Evolutionary conservation across 495 filamentous ascomycete genomes (phyloP), one percentile per base, ranked within the genome.

Genomic region (Aspergillus avenaceus): DNA sequence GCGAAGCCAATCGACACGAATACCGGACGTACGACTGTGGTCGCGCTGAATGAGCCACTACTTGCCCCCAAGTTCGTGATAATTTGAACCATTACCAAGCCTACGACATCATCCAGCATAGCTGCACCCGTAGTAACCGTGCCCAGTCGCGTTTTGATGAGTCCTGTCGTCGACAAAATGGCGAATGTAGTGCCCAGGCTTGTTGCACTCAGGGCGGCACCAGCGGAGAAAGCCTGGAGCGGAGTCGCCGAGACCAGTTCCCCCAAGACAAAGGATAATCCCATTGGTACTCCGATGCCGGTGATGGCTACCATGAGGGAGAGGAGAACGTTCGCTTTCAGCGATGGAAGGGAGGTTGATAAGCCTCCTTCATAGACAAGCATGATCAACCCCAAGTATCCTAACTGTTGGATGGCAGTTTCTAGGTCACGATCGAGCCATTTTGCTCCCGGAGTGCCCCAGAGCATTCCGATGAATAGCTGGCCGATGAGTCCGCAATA

Each of bases 21-120:
- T n/a, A 85, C 59, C 0, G 83, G 81, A 31, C 83, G 62, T n/a
- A 84, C 55, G 4, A 85, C 62, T 12, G 72, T 79, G 2, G 70
- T 45, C 1, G 69, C 60, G 32, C 59, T 62, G 47, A 83, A 62
- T 0, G 64, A 64, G 1, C 53, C 44, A 27, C 49, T 41, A 21
- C 50, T 53, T 5, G 55, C 62, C 11, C 75, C 74, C 6, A 83
- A 62, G 42, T 75, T 78, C 1, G 77, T 71, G 19, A 82, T 77
- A 25, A 88, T 73, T 55, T 88, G 81, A 16, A 90, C 83, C 78
- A 92, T 85, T 1, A 93, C 78, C n/a, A 93, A 65, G 0, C 88
- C 88, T 13, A 87, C 76, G 1, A 93, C 85, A 69, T 92, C 89
- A 64, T 93, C 89, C 56, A 95, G 75, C 77, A 93, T 86, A 16